These are phyloP conservation scores for Scheffersomyces stipitis DNA, from an alignment of 805 yeast species.

Conservation along the genomic window DNA sequence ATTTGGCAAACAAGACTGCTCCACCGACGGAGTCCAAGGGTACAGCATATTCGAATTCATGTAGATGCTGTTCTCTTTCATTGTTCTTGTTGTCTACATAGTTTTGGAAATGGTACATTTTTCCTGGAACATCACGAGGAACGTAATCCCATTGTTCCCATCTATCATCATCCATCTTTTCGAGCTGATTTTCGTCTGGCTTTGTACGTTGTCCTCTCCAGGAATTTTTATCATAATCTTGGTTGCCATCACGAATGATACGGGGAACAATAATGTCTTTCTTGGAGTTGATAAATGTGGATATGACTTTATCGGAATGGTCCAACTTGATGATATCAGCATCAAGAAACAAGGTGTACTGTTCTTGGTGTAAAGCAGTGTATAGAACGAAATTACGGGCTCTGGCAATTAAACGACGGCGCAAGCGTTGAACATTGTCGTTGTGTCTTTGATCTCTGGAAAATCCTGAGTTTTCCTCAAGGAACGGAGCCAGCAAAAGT, in stretches of 20 bases:
- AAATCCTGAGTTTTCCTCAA: conserved; percentile 22
- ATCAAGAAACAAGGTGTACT: conserved; percentile 37
- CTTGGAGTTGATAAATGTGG: conserved; percentile 22
- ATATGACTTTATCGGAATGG: conserved; percentile 15
- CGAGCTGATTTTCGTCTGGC: conserved; percentile 28
- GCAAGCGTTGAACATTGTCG: conserved; percentile 28
- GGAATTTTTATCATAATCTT: conserved; percentile 40
- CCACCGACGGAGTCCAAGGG: conserved; percentile 53
- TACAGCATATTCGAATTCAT: conserved; percentile 13
- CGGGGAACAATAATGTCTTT: conserved; percentile 40
- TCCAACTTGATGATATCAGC: conserved; percentile 31
- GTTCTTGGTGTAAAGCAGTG: conserved; percentile 26
- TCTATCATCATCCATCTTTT: conserved; percentile 23
- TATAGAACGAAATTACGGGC: conserved; percentile 35
- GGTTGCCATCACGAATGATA: conserved; percentile 16
- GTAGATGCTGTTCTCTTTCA: conserved; percentile 4
- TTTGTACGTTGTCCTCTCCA: conserved; percentile 40
- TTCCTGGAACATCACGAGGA: conserved; percentile 28
- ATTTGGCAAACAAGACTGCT: conserved; percentile 46
- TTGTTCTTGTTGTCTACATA: conserved; percentile 12
- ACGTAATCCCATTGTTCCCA: conserved; percentile 34
- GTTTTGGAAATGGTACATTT: conserved; percentile 29
- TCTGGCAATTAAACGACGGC: conserved; percentile 37
- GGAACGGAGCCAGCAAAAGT: conserved; percentile 33
- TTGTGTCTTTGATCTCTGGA: conserved; percentile 24